Base-by-base conservation (phyloP, 2,329 filamentous ascomycete species). In the Achaetomium macrosporum region DNA sequence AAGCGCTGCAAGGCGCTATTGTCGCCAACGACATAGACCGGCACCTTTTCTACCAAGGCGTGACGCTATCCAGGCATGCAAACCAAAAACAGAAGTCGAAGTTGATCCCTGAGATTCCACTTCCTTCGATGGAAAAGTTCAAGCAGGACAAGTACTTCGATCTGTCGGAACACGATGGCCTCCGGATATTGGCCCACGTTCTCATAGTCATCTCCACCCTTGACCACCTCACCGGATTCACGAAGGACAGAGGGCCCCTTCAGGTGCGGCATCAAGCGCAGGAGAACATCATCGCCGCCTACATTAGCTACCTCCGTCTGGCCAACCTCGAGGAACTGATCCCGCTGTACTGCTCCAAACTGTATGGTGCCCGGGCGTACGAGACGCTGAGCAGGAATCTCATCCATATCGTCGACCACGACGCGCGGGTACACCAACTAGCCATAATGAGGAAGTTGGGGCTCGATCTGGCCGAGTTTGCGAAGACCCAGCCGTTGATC, bases 301-400 rank as follows among this genome's bases (percentile, higher is more conserved):
- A 97, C 66, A 86, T 95, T 51, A 87, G 87, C 61, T 84, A 87
- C 56, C 72, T 99, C 36, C 83, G 88, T 41, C 76, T 86, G 43
- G 81, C 82, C 15, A 82, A 83, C 33, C 81, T 93, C 50, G 82
- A 87, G 54, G 85, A 92, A 57, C 72, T 93, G 40, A 87, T 96
- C 51, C 91, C 93, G 0, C 74, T 95, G 1, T 99, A 99, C 68
- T 91, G 88, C 57, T 90, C 90, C 9, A 85, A 89, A 61, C 75
- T 99, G 12, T 76, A 81, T 10, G 72, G 76, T 7, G 73, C 81
- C 12, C 78, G 85, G 57, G 78, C 79, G 56, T 84, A 90, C 60
- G 79, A 83, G 50, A 84, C 85, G 15, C 76, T 99, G 45, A 88
- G 85, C 53, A 80, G 82, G 48, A 87, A 95, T 51, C 73, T 96